phyloP scores from a whole-genome alignment of 169 alveolate species.

The Ichthyophthirius multifiliis region DNA sequence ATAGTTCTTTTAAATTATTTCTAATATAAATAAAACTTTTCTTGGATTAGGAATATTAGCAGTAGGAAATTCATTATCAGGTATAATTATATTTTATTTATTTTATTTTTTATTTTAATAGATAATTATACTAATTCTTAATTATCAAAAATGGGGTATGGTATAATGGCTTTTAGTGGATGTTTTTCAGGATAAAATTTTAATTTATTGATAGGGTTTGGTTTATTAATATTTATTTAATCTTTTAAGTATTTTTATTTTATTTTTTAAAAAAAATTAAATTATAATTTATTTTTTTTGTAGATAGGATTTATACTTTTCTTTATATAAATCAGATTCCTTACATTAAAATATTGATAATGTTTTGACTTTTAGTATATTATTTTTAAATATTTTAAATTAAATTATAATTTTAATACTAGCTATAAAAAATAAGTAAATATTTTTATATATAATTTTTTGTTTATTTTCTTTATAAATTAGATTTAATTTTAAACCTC shows the following conservation, averaged over 20 bases:
- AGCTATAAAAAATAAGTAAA: too few species aligned
- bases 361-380: too few species aligned
- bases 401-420: too few species aligned
- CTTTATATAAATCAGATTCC: too few species aligned
- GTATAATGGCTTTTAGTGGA: conserved; percentile 52
- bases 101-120: background rate
- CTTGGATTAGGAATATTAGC: conserved; percentile 64
- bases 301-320: too few species aligned
- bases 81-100: conserved; percentile 1
- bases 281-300: too few species aligned
- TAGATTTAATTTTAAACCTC: too few species aligned
- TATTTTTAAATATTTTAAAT: too few species aligned
- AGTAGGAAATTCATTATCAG: conserved; percentile 69
- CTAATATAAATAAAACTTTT: conserved; percentile 31
- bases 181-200: conserved; percentile 54
- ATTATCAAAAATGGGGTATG: conserved; percentile 19
- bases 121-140: background rate
- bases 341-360: too few species aligned
- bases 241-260: background rate
- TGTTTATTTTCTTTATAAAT: too few species aligned
- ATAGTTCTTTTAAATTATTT: conserved; percentile 23
- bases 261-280: too few species aligned
- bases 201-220: conserved; percentile 48
- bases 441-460: too few species aligned
- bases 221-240: conserved; percentile 24